Evolutionary conservation across 1,139 yeast genomes (phyloP).

Genomic region (Diutina sp.): DNA sequence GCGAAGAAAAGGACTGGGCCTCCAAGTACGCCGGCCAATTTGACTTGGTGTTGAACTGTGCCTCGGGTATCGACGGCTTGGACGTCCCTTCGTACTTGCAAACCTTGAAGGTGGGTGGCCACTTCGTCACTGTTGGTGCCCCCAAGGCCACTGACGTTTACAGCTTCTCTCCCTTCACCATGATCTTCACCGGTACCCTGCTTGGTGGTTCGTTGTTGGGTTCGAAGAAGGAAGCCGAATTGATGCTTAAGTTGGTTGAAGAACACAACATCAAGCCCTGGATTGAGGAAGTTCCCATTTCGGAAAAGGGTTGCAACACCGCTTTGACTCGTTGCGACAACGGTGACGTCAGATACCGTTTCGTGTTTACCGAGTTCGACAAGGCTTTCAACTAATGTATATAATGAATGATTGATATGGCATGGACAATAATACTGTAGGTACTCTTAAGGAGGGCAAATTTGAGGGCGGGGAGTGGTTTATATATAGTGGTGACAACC

Average conservation of each 20-base stretch:
- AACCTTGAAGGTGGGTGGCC: background rate
- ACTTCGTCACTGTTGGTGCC: background rate
- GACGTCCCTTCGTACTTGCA: constrained; percentile 3
- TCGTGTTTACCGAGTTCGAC: background rate
- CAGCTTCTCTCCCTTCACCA: background rate
- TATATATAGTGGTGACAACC: background rate
- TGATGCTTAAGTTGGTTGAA: background rate
- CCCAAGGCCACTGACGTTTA: background rate
- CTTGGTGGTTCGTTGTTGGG: background rate
- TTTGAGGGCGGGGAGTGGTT: background rate
- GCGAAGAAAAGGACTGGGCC: background rate
- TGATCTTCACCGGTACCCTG: background rate
- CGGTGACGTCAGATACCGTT: constrained; percentile 1
- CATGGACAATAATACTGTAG: too few species aligned
- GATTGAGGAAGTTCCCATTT: background rate
- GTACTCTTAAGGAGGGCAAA: too few species aligned
- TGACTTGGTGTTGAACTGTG: constrained; percentile 1
- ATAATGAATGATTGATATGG: background rate
- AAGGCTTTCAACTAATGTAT: background rate
- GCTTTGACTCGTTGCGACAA: background rate
- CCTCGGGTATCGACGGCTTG: constrained; percentile 6
- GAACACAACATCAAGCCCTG: background rate
- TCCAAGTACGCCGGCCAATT: background rate
- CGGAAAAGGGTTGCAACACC: background rate
- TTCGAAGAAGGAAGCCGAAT: background rate